Evolutionary conservation across 352 stramenopile genomes (phyloP).

Genomic region (Pythium vanterpoolii): DNA sequence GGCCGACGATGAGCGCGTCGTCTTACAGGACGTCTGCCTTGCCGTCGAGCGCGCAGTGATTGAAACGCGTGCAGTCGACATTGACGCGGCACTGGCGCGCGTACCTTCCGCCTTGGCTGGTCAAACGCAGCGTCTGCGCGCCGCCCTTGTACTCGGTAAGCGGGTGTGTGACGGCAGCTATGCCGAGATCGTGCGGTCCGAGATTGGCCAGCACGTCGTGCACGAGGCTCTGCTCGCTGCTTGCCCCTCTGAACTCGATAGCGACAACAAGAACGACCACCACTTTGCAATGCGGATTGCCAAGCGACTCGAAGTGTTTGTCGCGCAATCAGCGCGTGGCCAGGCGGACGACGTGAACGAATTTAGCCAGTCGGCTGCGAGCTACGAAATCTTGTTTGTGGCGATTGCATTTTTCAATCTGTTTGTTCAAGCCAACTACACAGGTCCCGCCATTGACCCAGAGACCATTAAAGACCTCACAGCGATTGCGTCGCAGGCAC

Average conservation of each 20-base stretch:
- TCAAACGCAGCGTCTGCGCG: slow-evolving; percentile 7
- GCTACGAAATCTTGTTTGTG: slow-evolving; percentile 59
- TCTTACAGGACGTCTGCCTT: slow-evolving; percentile 36
- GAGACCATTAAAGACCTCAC: slow-evolving; percentile 47
- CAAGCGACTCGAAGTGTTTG: slow-evolving; percentile 35
- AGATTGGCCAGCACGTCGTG: slow-evolving; percentile 33
- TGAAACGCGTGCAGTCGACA: slow-evolving; percentile 37
- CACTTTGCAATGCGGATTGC: slow-evolving; percentile 52
- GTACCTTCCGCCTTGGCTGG: neutral
- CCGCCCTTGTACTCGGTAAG: slow-evolving; percentile 44
- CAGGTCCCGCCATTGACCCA: slow-evolving; percentile 64
- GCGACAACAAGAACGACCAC: slow-evolving; percentile 17
- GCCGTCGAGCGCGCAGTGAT: slow-evolving; percentile 54
- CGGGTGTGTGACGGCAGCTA: slow-evolving; percentile 62
- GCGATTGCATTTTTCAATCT: slow-evolving; percentile 67
- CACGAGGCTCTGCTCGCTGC: slow-evolving; percentile 13
- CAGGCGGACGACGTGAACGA: slow-evolving; percentile 21
- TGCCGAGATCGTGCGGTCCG: slow-evolving; percentile 47
- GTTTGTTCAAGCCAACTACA: slow-evolving; percentile 84
- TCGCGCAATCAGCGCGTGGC: slow-evolving; percentile 21
- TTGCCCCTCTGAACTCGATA: too few species aligned
- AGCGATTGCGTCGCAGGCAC: slow-evolving; percentile 29
- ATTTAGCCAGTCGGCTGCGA: slow-evolving; percentile 29
- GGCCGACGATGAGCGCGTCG: slow-evolving; percentile 34
- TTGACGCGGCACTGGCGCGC: slow-evolving; percentile 22